Base-by-base conservation (phyloP, 805 yeast species). In the Maudiozyma bulderi region DNA sequence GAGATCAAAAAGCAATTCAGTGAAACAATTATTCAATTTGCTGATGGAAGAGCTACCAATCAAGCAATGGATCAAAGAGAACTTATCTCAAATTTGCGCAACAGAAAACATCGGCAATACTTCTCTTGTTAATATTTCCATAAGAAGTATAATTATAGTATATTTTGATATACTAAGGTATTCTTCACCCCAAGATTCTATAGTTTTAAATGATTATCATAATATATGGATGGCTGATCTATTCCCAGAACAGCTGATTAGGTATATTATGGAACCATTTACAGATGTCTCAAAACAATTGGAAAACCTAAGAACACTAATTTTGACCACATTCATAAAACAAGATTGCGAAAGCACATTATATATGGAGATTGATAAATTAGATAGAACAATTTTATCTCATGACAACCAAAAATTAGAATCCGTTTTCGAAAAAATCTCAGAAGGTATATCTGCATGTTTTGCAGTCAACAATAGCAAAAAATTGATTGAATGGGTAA, bases 121-220 rank as follows among this genome's bases (percentile, higher is more conserved):
- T 13, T 5, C 38, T n/a, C 8, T 15, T 14, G 20, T 13, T 15
- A 30, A 26, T 26, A 13, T 29, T 26, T 5, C 33, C 6, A 13
- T 10, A 13, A 55, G 50, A 43, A 58, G 63, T 3, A 32, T 61
- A 6, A n/a, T 52, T 1, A 11, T 62, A 3, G 50, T 59, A 3
- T 34, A 49, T 33, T 58, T 59, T 42, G 67, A 62, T 51, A 45
- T 52, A 3, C 50, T 49, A 39, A 54, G 65, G 46, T 51, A 63
- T 14, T 28, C 44, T 1, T 20, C 46, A 8, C 40, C 51, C 3
- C n/a, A 5, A 7, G 43, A 30, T 2, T 35, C 48, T 5, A n/a
- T 60, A 6, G 32, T 13, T 30, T 47, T 37, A 26, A 40, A 57
- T 46, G 46, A 47, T 10, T 46, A 28, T 9, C 33, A 45, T 33